These are phyloP conservation scores for Lasiodiplodia theobromae DNA, from an alignment of 2,329 filamentous ascomycete species.

Conservation along the genomic window DNA sequence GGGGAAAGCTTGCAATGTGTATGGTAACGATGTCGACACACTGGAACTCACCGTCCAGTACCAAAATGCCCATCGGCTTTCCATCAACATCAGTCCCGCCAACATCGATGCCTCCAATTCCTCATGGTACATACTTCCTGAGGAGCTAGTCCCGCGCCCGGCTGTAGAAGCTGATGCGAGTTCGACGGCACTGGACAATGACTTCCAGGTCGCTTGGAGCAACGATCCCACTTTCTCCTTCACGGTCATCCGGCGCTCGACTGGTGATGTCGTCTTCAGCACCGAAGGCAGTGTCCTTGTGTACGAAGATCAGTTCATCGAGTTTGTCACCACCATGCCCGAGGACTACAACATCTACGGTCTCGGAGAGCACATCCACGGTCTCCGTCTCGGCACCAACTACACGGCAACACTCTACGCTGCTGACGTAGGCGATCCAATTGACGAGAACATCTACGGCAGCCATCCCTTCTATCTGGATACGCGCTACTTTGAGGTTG, in stretches of 20 bases:
- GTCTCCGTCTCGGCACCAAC: constrained; percentile 75
- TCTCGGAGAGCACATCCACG: constrained; percentile 75
- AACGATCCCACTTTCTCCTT: constrained; percentile 66
- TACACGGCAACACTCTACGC: constrained; percentile 73
- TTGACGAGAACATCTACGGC: constrained; percentile 75
- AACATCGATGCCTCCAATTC: constrained; percentile 67
- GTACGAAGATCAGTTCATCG: constrained; percentile 80
- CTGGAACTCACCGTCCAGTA: constrained; percentile 73
- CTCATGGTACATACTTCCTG: constrained; percentile 72
- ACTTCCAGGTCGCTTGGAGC: constrained; percentile 61
- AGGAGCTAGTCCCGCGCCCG: constrained; percentile 67
- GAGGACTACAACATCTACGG: constrained; percentile 79
- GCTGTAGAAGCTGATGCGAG: constrained; percentile 52
- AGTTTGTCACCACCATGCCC: constrained; percentile 71
- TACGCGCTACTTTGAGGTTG: constrained; percentile 73
- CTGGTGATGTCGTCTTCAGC: constrained; percentile 71
- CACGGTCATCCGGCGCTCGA: constrained; percentile 63
- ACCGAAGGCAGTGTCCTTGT: constrained; percentile 70
- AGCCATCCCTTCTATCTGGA: constrained; percentile 81
- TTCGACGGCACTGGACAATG: constrained; percentile 50
- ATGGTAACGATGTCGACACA: constrained; percentile 75
- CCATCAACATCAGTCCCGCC: constrained; percentile 73
- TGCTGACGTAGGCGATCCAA: constrained; percentile 71
- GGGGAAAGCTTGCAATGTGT: constrained; percentile 71
- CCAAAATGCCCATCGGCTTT: constrained; percentile 69